Evolutionary conservation across 768 basidiomycete species (phyloP), one percentile per base, ranked within the genome.

Genomic region (Melanogaster broomeanus): DNA sequence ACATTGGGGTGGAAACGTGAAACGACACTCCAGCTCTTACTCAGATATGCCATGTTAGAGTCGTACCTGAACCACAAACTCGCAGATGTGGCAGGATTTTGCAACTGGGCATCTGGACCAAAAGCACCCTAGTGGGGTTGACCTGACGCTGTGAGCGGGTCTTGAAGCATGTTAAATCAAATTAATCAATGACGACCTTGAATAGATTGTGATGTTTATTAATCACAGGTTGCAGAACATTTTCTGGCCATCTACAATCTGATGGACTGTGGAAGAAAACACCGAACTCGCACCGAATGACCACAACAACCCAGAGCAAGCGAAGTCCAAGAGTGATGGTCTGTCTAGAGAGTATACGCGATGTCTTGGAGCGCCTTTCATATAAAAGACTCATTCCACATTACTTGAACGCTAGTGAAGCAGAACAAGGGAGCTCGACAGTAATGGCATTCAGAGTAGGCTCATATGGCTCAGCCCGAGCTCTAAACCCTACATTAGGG

Each of bases 81-180:
- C n/a, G n/a, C 35, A 22, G 51, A 73, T 60, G 37, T 74, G 68
- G 45, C 72, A 66, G 47, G 67, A 48, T 58, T 69, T 34, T 70
- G 75, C 13, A 90, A 74, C 62, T 87, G 88, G 7, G 83, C 78
- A 60, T 93, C 90, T 3, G 88, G 10, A 89, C 62, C 48, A 93
- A 71, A 24, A 93, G 74, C 16, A 90, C 77, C 57, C 82, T 85
- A 1, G 82, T 75, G 21, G 76, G 69, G 12, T 59, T 65, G 37
- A 53, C 55, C n/a, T 35, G 19, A n/a, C 44, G 35, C 6, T 19
- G 37, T 2, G 60, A 55, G 34, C 30, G 49, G 27, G 53, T 15
- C 65, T 69, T 47, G 34, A n/a, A n/a, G n/a, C n/a, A n/a, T n/a
- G n/a, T n/a, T n/a, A n/a, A 22, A 45, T 18, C n/a, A 27, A 6